Percentiles rank a stretch among this genome's conserved stretches.
Evolutionary conservation across 306 rosid genomes (phyloP).

Genomic region (Mimosa bimucronata): DNA sequence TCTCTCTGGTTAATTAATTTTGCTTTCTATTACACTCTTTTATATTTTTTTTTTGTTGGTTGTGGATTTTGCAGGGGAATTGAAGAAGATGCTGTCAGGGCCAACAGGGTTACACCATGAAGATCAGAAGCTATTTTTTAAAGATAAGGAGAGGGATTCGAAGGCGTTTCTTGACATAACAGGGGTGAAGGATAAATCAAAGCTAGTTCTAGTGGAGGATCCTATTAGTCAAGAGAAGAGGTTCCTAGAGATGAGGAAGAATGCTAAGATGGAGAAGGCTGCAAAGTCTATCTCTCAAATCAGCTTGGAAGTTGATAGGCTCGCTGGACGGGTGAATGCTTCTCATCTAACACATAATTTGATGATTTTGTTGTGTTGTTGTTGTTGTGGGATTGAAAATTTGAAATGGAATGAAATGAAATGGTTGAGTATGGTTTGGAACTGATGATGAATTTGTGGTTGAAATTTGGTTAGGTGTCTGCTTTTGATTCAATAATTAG

Average conservation of each 20-base stretch:
- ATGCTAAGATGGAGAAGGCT: slow-evolving; percentile 75
- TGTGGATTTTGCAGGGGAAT: slow-evolving; percentile 59
- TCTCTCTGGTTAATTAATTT: neutral
- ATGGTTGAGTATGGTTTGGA: slow-evolving; percentile 29
- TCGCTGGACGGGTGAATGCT: slow-evolving; percentile 69
- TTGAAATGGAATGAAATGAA: slow-evolving; percentile 20
- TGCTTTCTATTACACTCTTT: neutral
- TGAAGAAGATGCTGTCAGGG: slow-evolving; percentile 83
- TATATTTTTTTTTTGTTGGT: neutral
- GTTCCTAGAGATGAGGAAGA: slow-evolving; percentile 74
- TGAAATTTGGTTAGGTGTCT: slow-evolving; percentile 62
- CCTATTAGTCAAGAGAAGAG: slow-evolving; percentile 85
- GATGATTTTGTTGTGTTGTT: neutral
- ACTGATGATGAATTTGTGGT: slow-evolving; percentile 33
- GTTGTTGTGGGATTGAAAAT: neutral
- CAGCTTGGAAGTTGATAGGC: slow-evolving; percentile 84
- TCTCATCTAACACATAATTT: neutral
- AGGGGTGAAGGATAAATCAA: slow-evolving; percentile 87
- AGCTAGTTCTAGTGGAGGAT: slow-evolving; percentile 74
- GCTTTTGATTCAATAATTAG: slow-evolving; percentile 71
- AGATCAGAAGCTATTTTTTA: slow-evolving; percentile 82
- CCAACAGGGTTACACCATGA: slow-evolving; percentile 87
- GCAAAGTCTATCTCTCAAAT: slow-evolving; percentile 76
- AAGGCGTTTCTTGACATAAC: slow-evolving; percentile 75
- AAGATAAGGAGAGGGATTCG: slow-evolving; percentile 89